Evolutionary conservation across 2,329 filamentous ascomycete species (phyloP), one percentile per base, ranked within the genome.

Genomic region (Hyphodiscus sp.): DNA sequence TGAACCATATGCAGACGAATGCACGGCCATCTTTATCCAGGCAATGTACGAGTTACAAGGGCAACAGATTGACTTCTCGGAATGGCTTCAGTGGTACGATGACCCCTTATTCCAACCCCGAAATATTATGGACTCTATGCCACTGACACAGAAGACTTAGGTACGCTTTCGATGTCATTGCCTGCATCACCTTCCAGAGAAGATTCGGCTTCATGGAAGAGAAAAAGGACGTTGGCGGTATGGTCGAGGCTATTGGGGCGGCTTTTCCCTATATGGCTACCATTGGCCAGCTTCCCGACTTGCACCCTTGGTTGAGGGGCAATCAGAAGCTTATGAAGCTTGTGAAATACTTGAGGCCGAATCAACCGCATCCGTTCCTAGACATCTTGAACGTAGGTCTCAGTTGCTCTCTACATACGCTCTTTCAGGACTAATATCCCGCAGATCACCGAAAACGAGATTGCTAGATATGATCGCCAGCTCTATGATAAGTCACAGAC

Each of bases 41-140:
- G 20, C 30, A 20, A 58, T 60, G 54, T 9, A 47, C 11, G 45
- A 29, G 2, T 7, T 4, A n/a, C 42, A 33, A 23, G 44, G 41
- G 10, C 45, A 52, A 19, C 1, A 3, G 11, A 13, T 55, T 8
- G 57, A 59, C 23, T 49, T 59, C 7, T 52, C 41, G 26, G 44
- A 26, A 20, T 90, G 86, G 87, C 70, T 91, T 53, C 87, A 91
- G 64, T 90, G 82, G 66, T 90, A 87, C 61, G 87, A n/a, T n/a
- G n/a, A n/a, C n/a, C n/a, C n/a, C n/a, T n/a, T n/a, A n/a, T n/a
- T n/a, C n/a, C n/a, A n/a, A n/a, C n/a, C n/a, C n/a, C n/a, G n/a
- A n/a, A n/a, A n/a, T n/a, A n/a, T n/a, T n/a, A n/a, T n/a, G n/a
- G n/a, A n/a, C n/a, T n/a, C n/a, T n/a, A n/a, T n/a, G n/a, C n/a